Percentiles rank a stretch among this genome's conserved stretches.
Evolutionary conservation across 345 rosid genomes (phyloP).

Genomic region (Corchorus capsularis): DNA sequence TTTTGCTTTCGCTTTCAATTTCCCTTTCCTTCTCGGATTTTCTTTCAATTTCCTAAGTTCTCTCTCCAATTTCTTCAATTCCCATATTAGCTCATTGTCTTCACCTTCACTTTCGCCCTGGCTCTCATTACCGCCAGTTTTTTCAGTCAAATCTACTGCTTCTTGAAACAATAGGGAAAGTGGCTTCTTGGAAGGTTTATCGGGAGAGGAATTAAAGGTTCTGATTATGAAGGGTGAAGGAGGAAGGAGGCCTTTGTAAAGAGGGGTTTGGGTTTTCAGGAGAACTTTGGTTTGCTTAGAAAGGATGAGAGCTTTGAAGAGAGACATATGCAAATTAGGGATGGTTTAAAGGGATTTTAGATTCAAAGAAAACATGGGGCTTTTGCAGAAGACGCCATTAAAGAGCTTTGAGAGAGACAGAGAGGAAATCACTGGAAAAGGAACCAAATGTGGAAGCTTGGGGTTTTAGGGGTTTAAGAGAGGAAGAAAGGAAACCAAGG

Average conservation of each 20-base stretch:
- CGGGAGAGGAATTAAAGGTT: constrained; percentile 25
- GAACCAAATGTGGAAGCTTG: background rate
- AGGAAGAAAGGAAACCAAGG: background rate
- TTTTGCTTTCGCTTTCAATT: constrained; percentile 27
- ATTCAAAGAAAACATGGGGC: background rate
- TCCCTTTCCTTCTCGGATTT: constrained; percentile 21
- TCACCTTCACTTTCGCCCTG: constrained; percentile 24
- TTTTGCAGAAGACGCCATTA: background rate
- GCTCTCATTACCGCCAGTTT: constrained; percentile 26
- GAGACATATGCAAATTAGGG: constrained; percentile 25
- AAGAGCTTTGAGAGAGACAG: background rate
- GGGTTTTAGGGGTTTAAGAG: background rate
- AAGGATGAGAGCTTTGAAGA: constrained; percentile 23
- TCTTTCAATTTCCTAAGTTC: constrained; percentile 41
- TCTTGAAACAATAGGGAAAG: constrained; percentile 53
- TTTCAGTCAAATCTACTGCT: constrained; percentile 50
- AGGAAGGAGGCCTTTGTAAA: constrained; percentile 9
- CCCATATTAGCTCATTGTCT: constrained; percentile 33
- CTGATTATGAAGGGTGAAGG: constrained; percentile 23
- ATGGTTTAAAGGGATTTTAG: constrained; percentile 9
- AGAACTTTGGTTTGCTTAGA: constrained; percentile 5
- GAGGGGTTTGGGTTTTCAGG: constrained; percentile 32
- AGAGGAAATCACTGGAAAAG: background rate
- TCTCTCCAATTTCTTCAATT: constrained; percentile 46
- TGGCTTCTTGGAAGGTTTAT: constrained; percentile 33